Base-by-base conservation (phyloP, 2,329 filamentous ascomycete species). In the Botrytis tulipae region DNA sequence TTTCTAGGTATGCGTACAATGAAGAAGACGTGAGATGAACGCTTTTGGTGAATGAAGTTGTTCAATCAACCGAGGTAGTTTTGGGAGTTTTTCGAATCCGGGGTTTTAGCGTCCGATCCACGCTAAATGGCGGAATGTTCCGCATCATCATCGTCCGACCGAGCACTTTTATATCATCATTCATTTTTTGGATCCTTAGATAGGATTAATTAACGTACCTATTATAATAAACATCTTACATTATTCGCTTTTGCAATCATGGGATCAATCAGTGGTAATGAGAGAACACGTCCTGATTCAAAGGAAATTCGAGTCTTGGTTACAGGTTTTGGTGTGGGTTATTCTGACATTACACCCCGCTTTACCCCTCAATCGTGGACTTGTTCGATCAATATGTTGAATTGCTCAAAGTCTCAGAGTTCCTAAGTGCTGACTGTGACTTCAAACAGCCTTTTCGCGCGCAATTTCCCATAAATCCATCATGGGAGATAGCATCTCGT, bases 401-500 rank as follows among this genome's bases (percentile, higher is more conserved):
- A 37, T n/a, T 48, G 51, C 20, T 32, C 59, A 32, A 65, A 8
- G 22, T 46, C 60, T 29, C 59, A 63, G 68, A 57, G n/a, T 32
- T 42, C 8, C n/a, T 18, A 37, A 57, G 25, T 57, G 61, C 18
- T 60, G 61, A 63, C 67, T 74, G 14, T 57, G 25, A 25, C 25
- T 54, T 25, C 46, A 40, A 57, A 59, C 40, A 95, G 93, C 91
- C 94, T 1, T 97, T 97, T 82, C 90, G 91, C 78, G 85, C 83
- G n/a, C 84, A 91, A 62, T 90, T 91, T 79, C 88, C 90, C 42
- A 84, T 91, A 74, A 97, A 97, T 80, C 93, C 94, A 14, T 94
- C 93, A 4, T 95, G 89, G 87, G 88, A 95, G 80, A 95, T 97
- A 80, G 90, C 92, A 67, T 86, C 85, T 40, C 85, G 84, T 32